Evolutionary conservation across 1,139 yeast species (phyloP).

Genomic region (Kodamaea sp.): DNA sequence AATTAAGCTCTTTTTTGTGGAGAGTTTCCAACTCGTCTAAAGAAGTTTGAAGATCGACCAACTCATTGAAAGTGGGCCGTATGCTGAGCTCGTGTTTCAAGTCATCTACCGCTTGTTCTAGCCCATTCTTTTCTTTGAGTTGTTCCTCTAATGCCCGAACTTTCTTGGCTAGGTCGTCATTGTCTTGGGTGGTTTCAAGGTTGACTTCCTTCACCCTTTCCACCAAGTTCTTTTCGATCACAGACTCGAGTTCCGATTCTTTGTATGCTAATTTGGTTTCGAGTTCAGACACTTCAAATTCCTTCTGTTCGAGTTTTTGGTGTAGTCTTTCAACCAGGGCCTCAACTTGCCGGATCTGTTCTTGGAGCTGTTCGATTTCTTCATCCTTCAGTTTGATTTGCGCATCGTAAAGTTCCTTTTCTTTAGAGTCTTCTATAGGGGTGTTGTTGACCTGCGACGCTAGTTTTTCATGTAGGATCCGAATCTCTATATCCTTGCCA

Average conservation of each 20-base stretch:
- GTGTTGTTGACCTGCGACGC: constrained; percentile 10
- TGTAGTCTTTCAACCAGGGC: constrained; percentile 5
- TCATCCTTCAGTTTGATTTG: constrained; percentile 54
- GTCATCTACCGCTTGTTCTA: constrained; percentile 21
- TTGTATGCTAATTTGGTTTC: constrained; percentile 13
- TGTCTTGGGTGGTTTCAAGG: constrained; percentile 6
- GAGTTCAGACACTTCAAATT: constrained; percentile 4
- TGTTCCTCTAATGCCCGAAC: constrained; percentile 10
- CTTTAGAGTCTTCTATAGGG: constrained; percentile 7
- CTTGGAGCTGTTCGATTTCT: constrained; percentile 39
- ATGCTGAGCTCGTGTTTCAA: constrained; percentile 27
- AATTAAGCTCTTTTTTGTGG: constrained; percentile 33
- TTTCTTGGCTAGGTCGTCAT: constrained; percentile 4
- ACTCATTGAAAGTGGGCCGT: constrained; percentile 26
- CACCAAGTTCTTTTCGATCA: constrained; percentile 16
- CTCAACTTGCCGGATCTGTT: constrained; percentile 4
- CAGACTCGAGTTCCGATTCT: constrained; percentile 15
- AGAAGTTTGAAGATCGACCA: constrained; percentile 25
- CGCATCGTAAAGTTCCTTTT: constrained; percentile 17
- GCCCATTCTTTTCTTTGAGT: constrained; percentile 8
- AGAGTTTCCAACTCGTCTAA: constrained; percentile 26
- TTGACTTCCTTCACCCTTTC: constrained; percentile 12
- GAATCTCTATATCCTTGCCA: constrained; percentile 17
- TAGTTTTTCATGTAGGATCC: constrained; percentile 15
- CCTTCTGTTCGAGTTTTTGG: constrained; percentile 6